Percentiles rank a stretch among this genome's conserved stretches.
These are phyloP conservation scores for Plectosphaerella cucumerina DNA, from an alignment of 2,329 filamentous ascomycete species.

Conservation along the genomic window DNA sequence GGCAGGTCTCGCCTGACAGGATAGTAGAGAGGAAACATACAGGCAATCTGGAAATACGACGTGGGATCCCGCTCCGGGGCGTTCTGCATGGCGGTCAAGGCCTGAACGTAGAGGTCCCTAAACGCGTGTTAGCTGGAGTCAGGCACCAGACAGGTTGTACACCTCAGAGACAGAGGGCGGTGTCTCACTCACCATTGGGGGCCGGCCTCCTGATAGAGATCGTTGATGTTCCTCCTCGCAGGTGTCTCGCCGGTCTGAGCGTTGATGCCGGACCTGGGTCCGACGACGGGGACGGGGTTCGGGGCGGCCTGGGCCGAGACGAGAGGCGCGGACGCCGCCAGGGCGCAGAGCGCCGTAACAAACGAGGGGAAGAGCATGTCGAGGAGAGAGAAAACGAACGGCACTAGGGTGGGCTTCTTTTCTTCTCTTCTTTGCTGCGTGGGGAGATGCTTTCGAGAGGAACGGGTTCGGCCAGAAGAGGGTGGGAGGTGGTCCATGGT, in stretches of 20 bases:
- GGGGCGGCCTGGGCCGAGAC: not conserved
- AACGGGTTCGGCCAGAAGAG: not conserved
- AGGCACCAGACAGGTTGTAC: not conserved
- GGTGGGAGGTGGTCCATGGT: not conserved
- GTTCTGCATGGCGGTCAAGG: slow-evolving; percentile 49
- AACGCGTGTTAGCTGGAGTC: not conserved
- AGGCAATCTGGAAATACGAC: slow-evolving; percentile 60
- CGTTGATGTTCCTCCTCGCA: slow-evolving; percentile 42
- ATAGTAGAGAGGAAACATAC: slow-evolving; percentile 30
- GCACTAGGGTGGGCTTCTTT: not conserved
- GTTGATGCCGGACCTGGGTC: slow-evolving; percentile 31
- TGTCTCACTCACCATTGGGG: slow-evolving; percentile 46
- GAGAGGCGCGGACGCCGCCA: slow-evolving; percentile 1
- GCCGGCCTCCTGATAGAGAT: slow-evolving; percentile 34
- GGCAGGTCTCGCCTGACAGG: not conserved
- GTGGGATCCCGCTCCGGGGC: slow-evolving; percentile 41
- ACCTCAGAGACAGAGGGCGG: not conserved
- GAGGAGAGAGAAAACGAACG: not conserved
- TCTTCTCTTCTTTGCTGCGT: not conserved
- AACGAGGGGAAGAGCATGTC: slow-evolving; percentile 3
- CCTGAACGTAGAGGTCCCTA: slow-evolving; percentile 52
- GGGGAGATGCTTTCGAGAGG: not conserved
- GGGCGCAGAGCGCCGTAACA: slow-evolving; percentile 1
- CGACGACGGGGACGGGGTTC: slow-evolving; percentile 26
- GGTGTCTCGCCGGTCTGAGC: slow-evolving; percentile 34